Conservation (phyloP, 164 flowering plant species). For the Umbellularia californica region DNA sequence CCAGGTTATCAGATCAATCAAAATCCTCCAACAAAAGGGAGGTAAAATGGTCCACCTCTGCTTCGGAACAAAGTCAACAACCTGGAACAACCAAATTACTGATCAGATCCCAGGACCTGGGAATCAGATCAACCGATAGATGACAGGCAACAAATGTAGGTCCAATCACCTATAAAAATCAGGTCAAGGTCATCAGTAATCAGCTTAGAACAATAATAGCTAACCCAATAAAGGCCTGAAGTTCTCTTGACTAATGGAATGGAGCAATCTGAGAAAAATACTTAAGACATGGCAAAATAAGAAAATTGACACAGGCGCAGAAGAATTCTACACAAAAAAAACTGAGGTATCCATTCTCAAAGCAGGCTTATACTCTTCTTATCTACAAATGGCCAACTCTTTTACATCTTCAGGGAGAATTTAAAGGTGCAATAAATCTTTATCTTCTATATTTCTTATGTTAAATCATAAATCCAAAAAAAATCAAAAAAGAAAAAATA, state of each 20-base stretch:
- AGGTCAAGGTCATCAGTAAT: too few species aligned
- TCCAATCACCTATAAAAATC: too few species aligned
- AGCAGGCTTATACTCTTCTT: constrained; percentile 18
- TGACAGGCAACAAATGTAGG: too few species aligned
- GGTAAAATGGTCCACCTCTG: too few species aligned
- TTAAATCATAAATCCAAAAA: constrained; percentile 20
- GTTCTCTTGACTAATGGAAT: background rate
- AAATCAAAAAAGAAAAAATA: constrained; percentile 13
- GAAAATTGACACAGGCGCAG: background rate
- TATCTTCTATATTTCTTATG: constrained; percentile 31
- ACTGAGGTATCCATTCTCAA: constrained; percentile 7
- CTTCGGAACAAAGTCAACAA: too few species aligned
- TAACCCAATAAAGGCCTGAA: too few species aligned
- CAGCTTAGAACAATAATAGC: too few species aligned
- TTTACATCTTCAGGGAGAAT: constrained; percentile 24
- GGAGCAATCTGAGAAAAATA: background rate
- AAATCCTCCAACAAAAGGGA: too few species aligned
- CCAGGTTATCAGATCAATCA: too few species aligned
- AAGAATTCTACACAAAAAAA: background rate
- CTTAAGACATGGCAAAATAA: background rate
- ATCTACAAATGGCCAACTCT: constrained; percentile 46
- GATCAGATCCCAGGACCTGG: too few species aligned
- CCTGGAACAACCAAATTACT: too few species aligned
- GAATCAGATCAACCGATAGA: too few species aligned
- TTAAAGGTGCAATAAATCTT: constrained; percentile 28